Evolutionary conservation across 805 yeast species (phyloP), one percentile per base, ranked within the genome.

Genomic region (Metschnikowia rubicola): DNA sequence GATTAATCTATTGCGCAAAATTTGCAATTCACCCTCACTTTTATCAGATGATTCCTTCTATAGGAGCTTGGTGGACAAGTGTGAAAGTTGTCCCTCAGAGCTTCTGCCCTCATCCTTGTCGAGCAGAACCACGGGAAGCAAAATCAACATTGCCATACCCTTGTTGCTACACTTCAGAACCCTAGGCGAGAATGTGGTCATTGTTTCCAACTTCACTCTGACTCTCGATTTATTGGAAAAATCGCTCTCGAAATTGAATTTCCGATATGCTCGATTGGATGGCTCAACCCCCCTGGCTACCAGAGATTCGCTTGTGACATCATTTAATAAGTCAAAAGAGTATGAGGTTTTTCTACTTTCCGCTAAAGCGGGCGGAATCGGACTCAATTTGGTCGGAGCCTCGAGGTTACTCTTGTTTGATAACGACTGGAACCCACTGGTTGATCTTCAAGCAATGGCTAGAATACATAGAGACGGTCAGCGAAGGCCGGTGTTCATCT

Each of bases 371-470:
- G 99, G 99, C 3, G 99, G 99, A 0, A 83, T 86, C 50, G 99
- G 99, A 0, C 71, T 94, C 36, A 94, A 94, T 59, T 70, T 94
- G 31, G 78, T 88, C 31, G 99, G 98, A 0, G 99, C 96, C 0
- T 88, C 96, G 0, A 68, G 98, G 28, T 67, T 94, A 35, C 75
- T 94, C 5, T 67, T 94, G 19, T 86, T 88, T 60, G 99, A 94
- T 62, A 88, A 94, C 53, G 98, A 94, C 60, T 94, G 99, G 99
- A 94, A 94, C 54, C 99, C 99, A 0, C 81, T 97, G 0, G 76
- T 84, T 10, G 99, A 94, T 60, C 64, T 86, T 31, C 99, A 94
- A 63, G 96, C 97, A 0, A 88, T 92, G 95, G 96, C 97, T 1
- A 71, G 99, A 52, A 83, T 94, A 7, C 96, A 92, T 61, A 74